phyloP scores from a whole-genome alignment of 768 basidiomycete species.

The Amanita fuliginea region DNA sequence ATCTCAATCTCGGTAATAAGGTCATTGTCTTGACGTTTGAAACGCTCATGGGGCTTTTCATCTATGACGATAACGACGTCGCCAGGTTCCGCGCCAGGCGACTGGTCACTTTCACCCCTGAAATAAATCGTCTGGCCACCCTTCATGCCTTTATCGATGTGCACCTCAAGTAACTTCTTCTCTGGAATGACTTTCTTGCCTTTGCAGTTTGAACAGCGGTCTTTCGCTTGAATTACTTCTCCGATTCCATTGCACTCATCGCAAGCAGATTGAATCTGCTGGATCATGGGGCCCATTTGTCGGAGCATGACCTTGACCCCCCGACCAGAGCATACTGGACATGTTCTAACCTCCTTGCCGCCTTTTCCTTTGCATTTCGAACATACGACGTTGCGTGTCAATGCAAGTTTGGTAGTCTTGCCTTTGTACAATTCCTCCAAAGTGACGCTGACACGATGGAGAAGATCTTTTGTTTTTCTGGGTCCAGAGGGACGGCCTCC shows the following conservation, averaged over 20 bases:
- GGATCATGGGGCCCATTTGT: constrained; percentile 99
- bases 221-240: constrained; percentile 89
- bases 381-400: constrained; percentile 94
- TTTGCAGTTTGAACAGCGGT: constrained; percentile 86
- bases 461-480: constrained; percentile 95
- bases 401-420: constrained; percentile 94
- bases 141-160: constrained; percentile 98
- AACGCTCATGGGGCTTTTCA: constrained; percentile 83
- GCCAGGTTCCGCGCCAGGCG: constrained; percentile 80
- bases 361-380: constrained; percentile 91
- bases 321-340: constrained; percentile 72
- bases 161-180: constrained; percentile 95
- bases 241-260: constrained; percentile 91
- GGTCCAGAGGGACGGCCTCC: constrained; percentile 61
- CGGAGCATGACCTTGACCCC: constrained; percentile 87
- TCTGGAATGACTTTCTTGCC: constrained; percentile 93
- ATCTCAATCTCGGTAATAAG: constrained; percentile 81
- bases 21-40: constrained; percentile 84
- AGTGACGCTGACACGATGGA: constrained; percentile 93
- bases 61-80: constrained; percentile 93
- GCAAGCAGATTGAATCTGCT: constrained; percentile 94
- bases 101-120: constrained; percentile 85
- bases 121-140: constrained; percentile 86
- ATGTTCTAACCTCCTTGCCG: constrained; percentile 87
- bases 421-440: constrained; percentile 98